phyloP scores from a whole-genome alignment of 2,329 filamentous ascomycete species.

The Ceratocystis harringtonii region DNA sequence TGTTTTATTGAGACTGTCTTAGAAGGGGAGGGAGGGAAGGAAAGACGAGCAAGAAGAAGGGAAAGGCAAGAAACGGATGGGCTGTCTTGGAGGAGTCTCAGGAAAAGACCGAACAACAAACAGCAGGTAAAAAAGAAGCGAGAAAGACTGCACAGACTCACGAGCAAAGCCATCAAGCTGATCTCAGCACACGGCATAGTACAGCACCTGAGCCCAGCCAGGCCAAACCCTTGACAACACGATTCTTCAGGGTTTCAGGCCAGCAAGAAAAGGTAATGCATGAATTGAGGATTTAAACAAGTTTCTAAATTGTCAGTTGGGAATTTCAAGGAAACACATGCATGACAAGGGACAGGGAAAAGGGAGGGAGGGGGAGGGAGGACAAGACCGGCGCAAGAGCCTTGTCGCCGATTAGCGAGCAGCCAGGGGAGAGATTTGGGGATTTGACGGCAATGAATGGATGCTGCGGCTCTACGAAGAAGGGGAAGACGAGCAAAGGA shows the following conservation, averaged over 20 bases:
- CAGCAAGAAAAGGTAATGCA: neutral
- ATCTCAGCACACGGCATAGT: neutral
- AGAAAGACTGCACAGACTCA: neutral
- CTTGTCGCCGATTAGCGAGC: neutral
- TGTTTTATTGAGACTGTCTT: conserved; percentile 2
- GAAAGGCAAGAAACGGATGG: neutral
- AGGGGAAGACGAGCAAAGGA: neutral
- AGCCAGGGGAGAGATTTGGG: neutral
- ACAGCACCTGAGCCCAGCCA: neutral
- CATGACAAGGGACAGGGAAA: neutral
- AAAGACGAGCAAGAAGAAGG: neutral
- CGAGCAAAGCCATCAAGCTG: neutral
- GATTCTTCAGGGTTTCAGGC: neutral
- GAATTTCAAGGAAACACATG: neutral
- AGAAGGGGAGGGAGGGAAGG: neutral
- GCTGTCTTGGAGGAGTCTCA: neutral
- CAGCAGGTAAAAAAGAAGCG: neutral
- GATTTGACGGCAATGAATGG: no score
- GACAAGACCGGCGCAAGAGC: neutral
- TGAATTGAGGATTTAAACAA: conserved; percentile 6
- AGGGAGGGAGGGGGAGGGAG: neutral
- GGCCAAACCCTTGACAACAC: neutral
- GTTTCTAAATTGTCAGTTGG: neutral
- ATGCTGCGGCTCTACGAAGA: no score
- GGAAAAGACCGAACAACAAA: neutral